A percentile compares a stretch with the other conserved stretches of the same genome.
phyloP scores from a whole-genome alignment of 2,329 filamentous ascomycete species.

The Aspergillus phoenicis region DNA sequence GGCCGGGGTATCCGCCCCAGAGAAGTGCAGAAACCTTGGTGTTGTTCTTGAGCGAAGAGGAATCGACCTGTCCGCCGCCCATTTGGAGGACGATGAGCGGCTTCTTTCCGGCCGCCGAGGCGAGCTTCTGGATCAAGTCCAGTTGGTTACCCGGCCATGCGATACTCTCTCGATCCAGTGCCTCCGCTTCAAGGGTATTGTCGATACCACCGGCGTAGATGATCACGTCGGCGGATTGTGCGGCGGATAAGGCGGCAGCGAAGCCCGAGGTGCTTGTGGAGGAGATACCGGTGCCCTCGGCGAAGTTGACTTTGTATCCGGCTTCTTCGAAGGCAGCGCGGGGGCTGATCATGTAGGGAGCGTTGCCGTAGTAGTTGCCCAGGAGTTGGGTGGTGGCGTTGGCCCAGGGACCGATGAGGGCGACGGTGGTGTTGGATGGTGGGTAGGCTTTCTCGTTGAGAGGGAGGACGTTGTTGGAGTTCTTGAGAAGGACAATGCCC shows the following conservation, averaged over 20 bases:
- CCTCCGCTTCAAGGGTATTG: conserved; percentile 46
- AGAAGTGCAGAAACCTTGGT: conserved; percentile 45
- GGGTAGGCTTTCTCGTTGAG: conserved; percentile 34
- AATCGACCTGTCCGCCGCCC: conserved; percentile 50
- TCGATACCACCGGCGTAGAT: conserved; percentile 48
- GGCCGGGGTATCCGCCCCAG: conserved; percentile 51
- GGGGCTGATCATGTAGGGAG: conserved; percentile 59
- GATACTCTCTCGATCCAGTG: conserved; percentile 44
- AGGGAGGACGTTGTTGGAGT: conserved; percentile 51
- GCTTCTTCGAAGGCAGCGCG: conserved; percentile 55
- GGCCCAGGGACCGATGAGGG: conserved; percentile 62
- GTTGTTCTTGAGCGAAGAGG: conserved; percentile 42
- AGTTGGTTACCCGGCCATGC: conserved; percentile 49
- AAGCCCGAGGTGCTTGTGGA: conserved; percentile 35
- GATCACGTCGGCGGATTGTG: conserved; percentile 40
- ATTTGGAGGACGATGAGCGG: conserved; percentile 47
- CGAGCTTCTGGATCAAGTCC: conserved; percentile 42
- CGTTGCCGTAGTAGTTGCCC: conserved; percentile 60
- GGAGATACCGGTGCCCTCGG: conserved; percentile 39
- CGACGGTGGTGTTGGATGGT: conserved; percentile 46
- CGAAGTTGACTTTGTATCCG: conserved; percentile 51
- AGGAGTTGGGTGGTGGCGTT: conserved; percentile 61
- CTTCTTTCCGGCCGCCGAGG: conserved; percentile 29
- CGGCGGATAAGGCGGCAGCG: conserved; percentile 36
- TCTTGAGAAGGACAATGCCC: conserved; percentile 56